Conservation (phyloP, 83 land plant genomes). For the Thuja plicata region DNA sequence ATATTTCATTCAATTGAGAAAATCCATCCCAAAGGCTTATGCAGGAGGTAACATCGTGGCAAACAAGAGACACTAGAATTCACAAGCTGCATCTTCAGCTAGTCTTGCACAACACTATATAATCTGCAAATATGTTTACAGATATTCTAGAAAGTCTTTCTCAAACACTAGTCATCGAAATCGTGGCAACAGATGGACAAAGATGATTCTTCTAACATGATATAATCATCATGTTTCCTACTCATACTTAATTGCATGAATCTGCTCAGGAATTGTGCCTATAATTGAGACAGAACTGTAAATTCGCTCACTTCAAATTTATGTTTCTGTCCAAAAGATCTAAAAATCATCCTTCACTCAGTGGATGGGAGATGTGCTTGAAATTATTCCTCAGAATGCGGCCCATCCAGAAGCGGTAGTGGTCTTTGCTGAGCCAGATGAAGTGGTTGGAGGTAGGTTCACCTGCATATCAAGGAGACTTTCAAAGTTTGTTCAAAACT, state of each 20-base stretch:
- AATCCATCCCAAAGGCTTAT: conserved; percentile 1
- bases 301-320: conserved; percentile 9
- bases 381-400: conserved; percentile 37
- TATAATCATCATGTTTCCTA: conserved; percentile 14
- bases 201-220: conserved; percentile 5
- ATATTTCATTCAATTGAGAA: neutral
- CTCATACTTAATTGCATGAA: conserved; percentile 5
- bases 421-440: conserved; percentile 32
- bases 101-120: conserved; percentile 11
- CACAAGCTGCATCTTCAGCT: conserved; percentile 12
- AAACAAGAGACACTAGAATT: conserved; percentile 14
- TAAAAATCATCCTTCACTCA: neutral
- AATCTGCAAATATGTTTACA: conserved; percentile 11
- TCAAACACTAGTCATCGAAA: conserved; percentile 12
- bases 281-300: conserved; percentile 1
- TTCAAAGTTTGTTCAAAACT: neutral
- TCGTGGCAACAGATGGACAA: conserved; percentile 1
- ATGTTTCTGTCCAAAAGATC: neutral
- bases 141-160: conserved; percentile 11
- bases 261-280: conserved; percentile 6
- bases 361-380: neutral
- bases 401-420: conserved; percentile 69
- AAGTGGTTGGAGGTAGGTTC: conserved; percentile 41
- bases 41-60: neutral
- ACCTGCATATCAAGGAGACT: conserved; percentile 32